Evolutionary conservation across 495 filamentous ascomycete species (phyloP), one percentile per base, ranked within the genome.

Genomic region (Hypoxylon fuscum): DNA sequence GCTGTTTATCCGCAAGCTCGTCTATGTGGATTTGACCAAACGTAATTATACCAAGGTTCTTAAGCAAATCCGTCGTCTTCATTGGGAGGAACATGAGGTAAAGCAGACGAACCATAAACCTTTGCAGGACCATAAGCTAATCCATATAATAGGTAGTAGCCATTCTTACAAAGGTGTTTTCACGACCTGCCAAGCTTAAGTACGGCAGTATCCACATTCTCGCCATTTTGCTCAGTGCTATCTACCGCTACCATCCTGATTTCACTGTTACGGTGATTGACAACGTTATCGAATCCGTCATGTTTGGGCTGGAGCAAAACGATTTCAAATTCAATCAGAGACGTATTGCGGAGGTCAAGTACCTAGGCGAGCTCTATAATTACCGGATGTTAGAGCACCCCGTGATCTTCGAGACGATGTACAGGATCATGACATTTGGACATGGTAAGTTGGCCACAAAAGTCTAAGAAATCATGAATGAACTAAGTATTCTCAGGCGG

Each of bases 271-370:
- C 83, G 9, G 85, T 97, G 27, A 90, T 99, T 58, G 95, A 99
- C 73, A 89, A 94, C 46, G 76, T 97, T 3, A 79, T 97, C 20
- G 95, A 99, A 72, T 87, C 90, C 15, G 91, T 98, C 58, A 90
- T 86, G 0, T 79, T 94, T 47, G 96, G 94, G 2, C 81, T 99
- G 6, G 95, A 99, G 74, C 85, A 90, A 62, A 98, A 97, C 61
- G 94, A 98, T 72, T 99, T 98, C 85, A 92, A 94, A 70, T 96
- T 91, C 78, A 97, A 97, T 71, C 95, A 99, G 75, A 90, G 95
- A 57, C 90, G 95, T 22, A 86, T 98, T 53, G 93, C 95, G 3
- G 93, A 97, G 71, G 90, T 97, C 67, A 98, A 97, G 68, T 99
- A 97, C 68, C 81, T 99, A 11, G 94, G 90, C 11, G 95, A 99